Evolutionary conservation across 371 early-diverging fungal genomes (phyloP).

Genomic region (Umbelopsis sp.): DNA sequence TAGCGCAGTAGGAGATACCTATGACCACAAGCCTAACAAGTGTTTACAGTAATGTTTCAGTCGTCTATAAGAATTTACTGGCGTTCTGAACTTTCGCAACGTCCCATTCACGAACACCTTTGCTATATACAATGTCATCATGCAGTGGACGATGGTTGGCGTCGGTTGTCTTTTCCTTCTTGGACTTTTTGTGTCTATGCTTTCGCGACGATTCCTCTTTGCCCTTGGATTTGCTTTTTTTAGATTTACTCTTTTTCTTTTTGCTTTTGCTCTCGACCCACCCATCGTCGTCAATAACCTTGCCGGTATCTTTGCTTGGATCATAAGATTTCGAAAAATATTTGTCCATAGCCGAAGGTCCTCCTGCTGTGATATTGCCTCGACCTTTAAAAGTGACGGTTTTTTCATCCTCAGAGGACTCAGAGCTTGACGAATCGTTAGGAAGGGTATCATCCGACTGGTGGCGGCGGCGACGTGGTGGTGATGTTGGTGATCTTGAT

Average conservation of each 20-base stretch:
- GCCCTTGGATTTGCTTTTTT: conserved; percentile 23
- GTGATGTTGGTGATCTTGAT: background rate
- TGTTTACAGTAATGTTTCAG: background rate
- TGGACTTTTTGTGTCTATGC: conserved; percentile 28
- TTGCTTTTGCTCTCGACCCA: conserved; percentile 32
- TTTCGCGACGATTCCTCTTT: conserved; percentile 28
- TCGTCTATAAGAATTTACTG: background rate
- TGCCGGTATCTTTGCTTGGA: conserved; percentile 65
- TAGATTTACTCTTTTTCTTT: conserved; percentile 28
- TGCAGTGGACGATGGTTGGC: background rate
- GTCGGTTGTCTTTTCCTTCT: conserved; percentile 28
- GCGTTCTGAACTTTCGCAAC: background rate
- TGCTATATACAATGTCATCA: conserved; percentile 10
- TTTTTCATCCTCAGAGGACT: background rate
- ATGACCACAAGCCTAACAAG: background rate
- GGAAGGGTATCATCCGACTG: background rate
- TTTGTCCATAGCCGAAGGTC: conserved; percentile 67
- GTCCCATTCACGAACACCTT: conserved; percentile 17
- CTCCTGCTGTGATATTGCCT: conserved; percentile 35
- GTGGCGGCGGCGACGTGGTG: background rate
- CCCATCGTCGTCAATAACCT: conserved; percentile 46
- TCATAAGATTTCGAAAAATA: conserved; percentile 72
- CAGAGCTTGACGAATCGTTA: background rate
- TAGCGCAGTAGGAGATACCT: too few relatives aligned
- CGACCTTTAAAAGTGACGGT: conserved; percentile 32